Base-by-base conservation (phyloP, 2,329 filamentous ascomycete genomes). In the Ascocoryne sarcoides region DNA sequence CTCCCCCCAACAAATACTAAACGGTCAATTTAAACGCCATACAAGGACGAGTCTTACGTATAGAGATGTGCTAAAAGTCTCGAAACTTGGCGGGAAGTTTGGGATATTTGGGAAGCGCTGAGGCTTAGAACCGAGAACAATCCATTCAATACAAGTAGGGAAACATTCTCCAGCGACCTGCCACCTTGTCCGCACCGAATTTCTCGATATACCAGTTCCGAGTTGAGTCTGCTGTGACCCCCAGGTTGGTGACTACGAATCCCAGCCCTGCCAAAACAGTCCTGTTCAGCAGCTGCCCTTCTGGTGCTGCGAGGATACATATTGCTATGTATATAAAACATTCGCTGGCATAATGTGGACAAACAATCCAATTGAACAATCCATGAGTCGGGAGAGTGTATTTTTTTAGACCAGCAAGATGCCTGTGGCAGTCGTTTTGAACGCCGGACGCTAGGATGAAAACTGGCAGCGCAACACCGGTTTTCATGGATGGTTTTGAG, bases 341-440 rank as follows among this genome's bases (percentile, higher is more conserved):
- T 65, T 96, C 92, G 55, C 82, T 86, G 3, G 84, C 84, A 62
- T 96, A 98, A 63, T 98, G 92, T 14, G 92, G 88, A 53, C 84
- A 93, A 29, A 95, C 64, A 16, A 93, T 62, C 42, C 70, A 68
- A 32, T 68, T 68, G 61, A 96, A 98, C 42, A 83, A 64, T 2
- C 81, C 79, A 44, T 82, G 72, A 2, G 72, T 66, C 0, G 90
- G 90, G 17, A 96, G 69, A 9, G 83, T 84, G 62, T 98, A 96
- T 57, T 88, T 90, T 58, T 77, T 75, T 44, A 92, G 65, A 29
- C 73, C 72, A 31, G 79, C 76, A 15, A 92, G 71, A 53, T 89
- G 70, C 40, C 65, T 64, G 58, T 90, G 85, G 55, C 80, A 84
- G 49, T 76, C 70, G 60, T 90, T 75, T 60, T 98, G 92, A 48